phyloP scores from a whole-genome alignment of 2,329 filamentous ascomycete genomes.

The Reticulascus tulasneorum region DNA sequence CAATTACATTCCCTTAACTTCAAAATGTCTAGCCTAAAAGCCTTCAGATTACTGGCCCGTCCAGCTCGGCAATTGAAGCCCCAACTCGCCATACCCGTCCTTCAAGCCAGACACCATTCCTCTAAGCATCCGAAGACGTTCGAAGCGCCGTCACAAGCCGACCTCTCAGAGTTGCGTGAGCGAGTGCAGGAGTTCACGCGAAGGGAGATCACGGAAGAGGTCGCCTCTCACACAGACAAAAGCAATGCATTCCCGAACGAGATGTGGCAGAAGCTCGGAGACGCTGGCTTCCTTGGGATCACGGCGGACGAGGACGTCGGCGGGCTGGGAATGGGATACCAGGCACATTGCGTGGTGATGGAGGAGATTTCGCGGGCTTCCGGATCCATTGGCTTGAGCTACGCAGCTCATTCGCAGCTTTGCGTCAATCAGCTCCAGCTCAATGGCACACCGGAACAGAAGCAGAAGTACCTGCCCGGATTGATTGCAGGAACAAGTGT shows the following conservation, averaged over 20 bases:
- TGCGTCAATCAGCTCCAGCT: slow-evolving; percentile 96
- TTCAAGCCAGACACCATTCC: slow-evolving; percentile 45
- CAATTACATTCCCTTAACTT: neutral
- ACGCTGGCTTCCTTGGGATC: slow-evolving; percentile 86
- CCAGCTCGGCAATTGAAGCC: slow-evolving; percentile 22
- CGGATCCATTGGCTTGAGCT: slow-evolving; percentile 80
- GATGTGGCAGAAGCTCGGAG: slow-evolving; percentile 92
- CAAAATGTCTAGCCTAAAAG: slow-evolving; percentile 37
- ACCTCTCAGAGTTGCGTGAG: slow-evolving; percentile 77
- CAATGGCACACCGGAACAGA: slow-evolving; percentile 78
- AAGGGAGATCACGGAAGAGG: slow-evolving; percentile 78
- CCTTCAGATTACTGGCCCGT: slow-evolving; percentile 30
- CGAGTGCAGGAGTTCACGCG: slow-evolving; percentile 85
- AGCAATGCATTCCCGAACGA: slow-evolving; percentile 82
- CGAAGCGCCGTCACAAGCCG: slow-evolving; percentile 62
- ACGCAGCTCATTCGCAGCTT: slow-evolving; percentile 92
- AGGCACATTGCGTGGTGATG: slow-evolving; percentile 93
- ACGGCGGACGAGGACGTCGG: slow-evolving; percentile 92
- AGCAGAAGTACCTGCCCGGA: slow-evolving; percentile 72
- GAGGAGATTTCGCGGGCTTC: slow-evolving; percentile 90
- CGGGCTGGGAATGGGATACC: slow-evolving; percentile 87
- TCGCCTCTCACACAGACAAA: slow-evolving; percentile 79
- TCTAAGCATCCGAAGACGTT: slow-evolving; percentile 61
- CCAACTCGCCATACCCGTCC: slow-evolving; percentile 28
- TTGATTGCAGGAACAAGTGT: slow-evolving; percentile 77